Evolutionary conservation across 202 grass and related monocot species (phyloP), one percentile per base, ranked within the genome.

Genomic region (Saccharum hybrid): DNA sequence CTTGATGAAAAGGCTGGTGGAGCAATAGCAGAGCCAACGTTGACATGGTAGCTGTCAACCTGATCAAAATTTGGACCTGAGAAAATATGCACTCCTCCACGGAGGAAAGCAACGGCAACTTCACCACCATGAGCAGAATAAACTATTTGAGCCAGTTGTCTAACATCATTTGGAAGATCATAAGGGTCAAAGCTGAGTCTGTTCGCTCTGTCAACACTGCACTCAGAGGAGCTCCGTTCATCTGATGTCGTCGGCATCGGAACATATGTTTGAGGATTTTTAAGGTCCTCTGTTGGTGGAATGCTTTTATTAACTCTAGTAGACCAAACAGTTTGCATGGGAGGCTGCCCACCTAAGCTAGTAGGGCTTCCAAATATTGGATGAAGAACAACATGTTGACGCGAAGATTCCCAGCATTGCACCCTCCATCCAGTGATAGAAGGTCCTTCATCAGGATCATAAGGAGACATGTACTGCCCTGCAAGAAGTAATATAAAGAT

Each of bases 391-490:
- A 99, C 96, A 82, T 88, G 96, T 86, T 99, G 84, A 74, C 90
- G 72, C 26, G 96, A 99, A 83, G 96, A 99, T 86, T 93, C 91
- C 96, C 96, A 99, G 83, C 96, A 99, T 51, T 99, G 96, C 63
- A 99, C 96, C 65, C 93, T 88, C 96, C 96, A 99, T 68, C 96
- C 96, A 31, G 96, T 99, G 79, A 99, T 96, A 71, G 96, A 99
- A 80, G 96, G 96, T 21, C 96, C 96, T 94, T 99, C 96, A 65
- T 99, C 96, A 43, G 96, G 96, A 82, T 99, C 93, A 86, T 99
- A 99, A 61, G 96, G 96, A 86, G 96, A 99, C 96, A 99, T 99
- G 75, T 99, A 99, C 71, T 99, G 96, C 41, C 96, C 96, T 98
- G 87, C 75, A 90, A 36, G 15, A 68, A 45, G 61, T 91, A 66